Evolutionary conservation across 2,329 filamentous ascomycete species (phyloP).

Genomic region (Penicillium crustosum): DNA sequence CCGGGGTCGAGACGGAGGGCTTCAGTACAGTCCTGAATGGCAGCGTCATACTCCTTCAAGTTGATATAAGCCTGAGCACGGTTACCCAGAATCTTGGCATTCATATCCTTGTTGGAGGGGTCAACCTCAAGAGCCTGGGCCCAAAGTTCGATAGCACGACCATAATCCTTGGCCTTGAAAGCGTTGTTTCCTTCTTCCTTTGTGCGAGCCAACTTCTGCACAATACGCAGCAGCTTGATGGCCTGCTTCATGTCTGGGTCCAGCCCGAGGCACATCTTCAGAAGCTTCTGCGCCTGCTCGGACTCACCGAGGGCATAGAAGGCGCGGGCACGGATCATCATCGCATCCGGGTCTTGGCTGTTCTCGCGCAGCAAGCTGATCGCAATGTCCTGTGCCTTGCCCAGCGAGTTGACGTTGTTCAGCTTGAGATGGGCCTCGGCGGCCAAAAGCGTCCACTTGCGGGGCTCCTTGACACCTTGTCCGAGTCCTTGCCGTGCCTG

Average conservation of each 20-base stretch:
- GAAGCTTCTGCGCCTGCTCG: slow-evolving; percentile 88
- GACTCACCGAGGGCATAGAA: slow-evolving; percentile 92
- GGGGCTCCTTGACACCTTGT: slow-evolving; percentile 70
- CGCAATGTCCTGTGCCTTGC: slow-evolving; percentile 88
- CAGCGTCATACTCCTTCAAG: slow-evolving; percentile 78
- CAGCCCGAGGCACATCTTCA: slow-evolving; percentile 82
- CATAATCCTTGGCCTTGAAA: slow-evolving; percentile 82
- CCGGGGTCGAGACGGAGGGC: slow-evolving; percentile 78
- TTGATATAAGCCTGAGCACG: slow-evolving; percentile 76
- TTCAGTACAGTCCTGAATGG: slow-evolving; percentile 81
- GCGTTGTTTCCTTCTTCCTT: slow-evolving; percentile 90
- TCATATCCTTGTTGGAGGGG: slow-evolving; percentile 83
- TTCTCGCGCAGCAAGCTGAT: slow-evolving; percentile 84
- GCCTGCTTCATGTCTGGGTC: slow-evolving; percentile 90
- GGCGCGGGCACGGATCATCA: slow-evolving; percentile 83
- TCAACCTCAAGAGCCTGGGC: slow-evolving; percentile 80
- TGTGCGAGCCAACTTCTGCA: slow-evolving; percentile 88
- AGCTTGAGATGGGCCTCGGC: slow-evolving; percentile 92
- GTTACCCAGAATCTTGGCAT: slow-evolving; percentile 93
- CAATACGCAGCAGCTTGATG: slow-evolving; percentile 81
- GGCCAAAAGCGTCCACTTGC: slow-evolving; percentile 91
- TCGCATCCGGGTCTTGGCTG: slow-evolving; percentile 86
- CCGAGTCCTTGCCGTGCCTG: slow-evolving; percentile 83
- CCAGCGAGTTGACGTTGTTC: slow-evolving; percentile 82
- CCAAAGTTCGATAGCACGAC: slow-evolving; percentile 81